Conservation (phyloP, 805 yeast species). For the Jamesozyma jinghongensis region DNA sequence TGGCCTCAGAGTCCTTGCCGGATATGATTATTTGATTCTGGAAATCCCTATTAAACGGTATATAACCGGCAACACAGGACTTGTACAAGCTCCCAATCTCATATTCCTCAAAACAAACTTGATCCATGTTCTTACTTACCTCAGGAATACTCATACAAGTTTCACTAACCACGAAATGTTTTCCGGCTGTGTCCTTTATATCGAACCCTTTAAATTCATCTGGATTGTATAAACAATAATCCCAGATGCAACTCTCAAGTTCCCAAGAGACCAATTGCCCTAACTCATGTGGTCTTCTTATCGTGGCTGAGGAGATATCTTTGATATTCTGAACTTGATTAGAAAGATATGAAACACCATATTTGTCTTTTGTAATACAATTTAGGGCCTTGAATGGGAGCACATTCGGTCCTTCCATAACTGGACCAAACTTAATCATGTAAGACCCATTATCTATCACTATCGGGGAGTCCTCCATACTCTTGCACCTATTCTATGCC, state of each 20-base stretch:
- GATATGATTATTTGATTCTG: constrained; percentile 9
- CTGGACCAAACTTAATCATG: constrained; percentile 57
- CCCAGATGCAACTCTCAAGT: constrained; percentile 83
- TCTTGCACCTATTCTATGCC: neutral
- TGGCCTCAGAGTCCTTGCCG: constrained; percentile 15
- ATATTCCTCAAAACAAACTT: constrained; percentile 88
- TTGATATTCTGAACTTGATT: constrained; percentile 54
- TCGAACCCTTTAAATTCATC: constrained; percentile 37
- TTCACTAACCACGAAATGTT: constrained; percentile 66
- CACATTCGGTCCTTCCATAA: constrained; percentile 26
- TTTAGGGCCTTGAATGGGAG: constrained; percentile 53
- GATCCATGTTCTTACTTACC: constrained; percentile 77
- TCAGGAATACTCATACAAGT: constrained; percentile 75
- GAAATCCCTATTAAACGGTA: constrained; percentile 47
- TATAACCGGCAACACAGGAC: constrained; percentile 49
- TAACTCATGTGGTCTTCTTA: constrained; percentile 76
- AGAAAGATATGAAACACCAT: constrained; percentile 64
- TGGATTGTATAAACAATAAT: constrained; percentile 49
- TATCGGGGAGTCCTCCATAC: constrained; percentile 29
- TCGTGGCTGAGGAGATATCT: constrained; percentile 64
- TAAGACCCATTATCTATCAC: constrained; percentile 89
- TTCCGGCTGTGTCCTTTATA: constrained; percentile 38
- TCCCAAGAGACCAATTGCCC: constrained; percentile 93
- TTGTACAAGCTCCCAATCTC: constrained; percentile 66
- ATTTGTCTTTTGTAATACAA: constrained; percentile 64